phyloP scores from a whole-genome alignment of 106 monocot genomes.

The Allium cepa region DNA sequence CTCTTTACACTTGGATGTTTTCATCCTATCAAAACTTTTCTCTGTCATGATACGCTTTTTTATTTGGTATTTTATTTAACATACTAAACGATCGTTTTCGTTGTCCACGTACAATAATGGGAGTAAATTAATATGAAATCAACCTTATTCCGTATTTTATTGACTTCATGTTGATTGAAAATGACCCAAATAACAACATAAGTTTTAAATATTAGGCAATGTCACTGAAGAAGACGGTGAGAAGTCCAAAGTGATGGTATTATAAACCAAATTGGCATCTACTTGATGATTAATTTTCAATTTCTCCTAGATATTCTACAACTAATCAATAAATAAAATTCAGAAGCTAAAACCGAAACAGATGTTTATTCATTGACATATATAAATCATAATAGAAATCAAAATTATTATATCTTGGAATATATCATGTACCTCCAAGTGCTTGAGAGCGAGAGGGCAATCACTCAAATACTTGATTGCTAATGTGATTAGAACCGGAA shows the following conservation, averaged over 20 bases:
- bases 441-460: slow-evolving; percentile 60
- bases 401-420: neutral
- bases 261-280: slow-evolving; percentile 9
- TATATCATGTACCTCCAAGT: slow-evolving; percentile 41
- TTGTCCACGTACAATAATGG: too few relatives aligned
- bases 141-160: too few relatives aligned
- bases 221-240: neutral
- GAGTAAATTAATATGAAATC: too few relatives aligned
- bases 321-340: neutral
- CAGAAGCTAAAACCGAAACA: neutral
- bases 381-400: neutral
- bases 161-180: too few relatives aligned
- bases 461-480: slow-evolving; percentile 83
- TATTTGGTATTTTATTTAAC: too few relatives aligned
- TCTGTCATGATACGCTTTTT: too few relatives aligned
- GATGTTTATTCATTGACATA: neutral
- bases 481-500: slow-evolving; percentile 72
- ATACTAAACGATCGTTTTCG: too few relatives aligned
- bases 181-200: too few relatives aligned
- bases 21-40: too few relatives aligned
- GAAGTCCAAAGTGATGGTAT: neutral
- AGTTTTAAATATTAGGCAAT: too few relatives aligned
- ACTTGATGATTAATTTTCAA: slow-evolving; percentile 2
- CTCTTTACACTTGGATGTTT: too few relatives aligned
- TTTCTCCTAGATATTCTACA: neutral